Conservation (phyloP, 495 filamentous ascomycete species). For the Cenococcum geophilum region DNA sequence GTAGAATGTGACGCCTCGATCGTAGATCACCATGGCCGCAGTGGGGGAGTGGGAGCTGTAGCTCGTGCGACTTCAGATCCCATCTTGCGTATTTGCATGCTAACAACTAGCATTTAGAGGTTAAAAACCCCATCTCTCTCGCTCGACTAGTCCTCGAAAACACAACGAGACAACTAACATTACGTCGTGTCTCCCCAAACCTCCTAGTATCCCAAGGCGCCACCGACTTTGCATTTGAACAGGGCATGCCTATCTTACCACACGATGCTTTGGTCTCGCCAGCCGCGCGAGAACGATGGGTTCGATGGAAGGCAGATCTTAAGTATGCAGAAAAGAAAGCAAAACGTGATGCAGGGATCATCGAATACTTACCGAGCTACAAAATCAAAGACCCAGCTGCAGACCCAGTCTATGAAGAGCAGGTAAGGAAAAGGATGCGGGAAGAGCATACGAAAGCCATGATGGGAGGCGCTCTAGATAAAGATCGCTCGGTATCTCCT, state of each 20-base stretch:
- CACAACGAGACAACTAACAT: slow-evolving; percentile 62
- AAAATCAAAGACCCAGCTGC: slow-evolving; percentile 56
- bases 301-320: slow-evolving; percentile 71
- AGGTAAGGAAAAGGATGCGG: slow-evolving; percentile 25
- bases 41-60: slow-evolving; percentile 87
- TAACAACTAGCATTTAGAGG: slow-evolving; percentile 48
- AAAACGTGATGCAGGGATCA: slow-evolving; percentile 38
- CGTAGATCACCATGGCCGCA: slow-evolving; percentile 82
- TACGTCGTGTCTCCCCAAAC: slow-evolving; percentile 87
- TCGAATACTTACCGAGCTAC: slow-evolving; percentile 50
- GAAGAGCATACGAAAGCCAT: slow-evolving; percentile 30
- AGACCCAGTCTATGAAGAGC: slow-evolving; percentile 31
- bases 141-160: slow-evolving; percentile 76
- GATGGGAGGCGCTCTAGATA: slow-evolving; percentile 27
- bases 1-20: slow-evolving; percentile 94
- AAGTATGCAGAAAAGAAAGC: slow-evolving; percentile 45
- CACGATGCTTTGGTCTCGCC: slow-evolving; percentile 70
- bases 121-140: slow-evolving; percentile 86
- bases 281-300: slow-evolving; percentile 65
- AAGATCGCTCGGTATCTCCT: slow-evolving; percentile 24
- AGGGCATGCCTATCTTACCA: slow-evolving; percentile 61
- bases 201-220: slow-evolving; percentile 82
- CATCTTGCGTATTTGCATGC: background rate
- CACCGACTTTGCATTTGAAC: slow-evolving; percentile 71
- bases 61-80: slow-evolving; percentile 52